These are phyloP conservation scores for carrot (Daucus carota) DNA, from an alignment of 129 eudicot genomes.

Conservation along the genomic window DNA sequence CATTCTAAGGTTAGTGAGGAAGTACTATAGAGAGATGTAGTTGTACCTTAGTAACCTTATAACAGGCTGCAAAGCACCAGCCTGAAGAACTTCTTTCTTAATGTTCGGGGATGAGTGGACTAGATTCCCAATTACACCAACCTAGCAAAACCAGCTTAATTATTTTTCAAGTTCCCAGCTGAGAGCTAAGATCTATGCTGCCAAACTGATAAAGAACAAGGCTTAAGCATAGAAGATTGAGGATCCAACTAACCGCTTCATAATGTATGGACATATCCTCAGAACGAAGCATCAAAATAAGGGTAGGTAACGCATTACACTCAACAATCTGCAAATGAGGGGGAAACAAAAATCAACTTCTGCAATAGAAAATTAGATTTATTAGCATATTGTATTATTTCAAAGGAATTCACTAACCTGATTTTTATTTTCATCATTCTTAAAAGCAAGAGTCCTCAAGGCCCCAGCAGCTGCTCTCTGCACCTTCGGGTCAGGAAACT, in stretches of 20 bases:
- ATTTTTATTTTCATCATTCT: conserved; percentile 87
- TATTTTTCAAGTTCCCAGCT: background rate
- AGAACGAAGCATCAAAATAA: conserved; percentile 83
- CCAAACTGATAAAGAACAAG: background rate
- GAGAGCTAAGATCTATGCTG: conserved; percentile 1
- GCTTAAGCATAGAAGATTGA: conserved; percentile 1
- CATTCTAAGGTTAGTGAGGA: background rate
- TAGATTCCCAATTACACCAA: conserved; percentile 96
- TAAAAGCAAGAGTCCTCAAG: conserved; percentile 85
- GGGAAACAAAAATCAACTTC: background rate
- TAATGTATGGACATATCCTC: conserved; percentile 85
- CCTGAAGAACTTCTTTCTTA: conserved; percentile 85
- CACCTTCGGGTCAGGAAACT: conserved; percentile 69
- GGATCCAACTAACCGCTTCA: conserved; percentile 66
- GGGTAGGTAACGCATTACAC: conserved; percentile 85
- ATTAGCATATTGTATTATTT: background rate
- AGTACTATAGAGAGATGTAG: background rate
- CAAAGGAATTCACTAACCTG: conserved; percentile 42
- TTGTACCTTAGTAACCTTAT: conserved; percentile 77
- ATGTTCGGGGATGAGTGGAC: conserved; percentile 93
- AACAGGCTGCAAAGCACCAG: conserved; percentile 99
- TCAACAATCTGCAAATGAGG: conserved; percentile 70
- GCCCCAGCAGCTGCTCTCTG: conserved; percentile 97
- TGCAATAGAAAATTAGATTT: background rate
- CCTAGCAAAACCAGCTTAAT: conserved; percentile 37